phyloP scores from a whole-genome alignment of 768 basidiomycete genomes.

The Tulasnella calospora region DNA sequence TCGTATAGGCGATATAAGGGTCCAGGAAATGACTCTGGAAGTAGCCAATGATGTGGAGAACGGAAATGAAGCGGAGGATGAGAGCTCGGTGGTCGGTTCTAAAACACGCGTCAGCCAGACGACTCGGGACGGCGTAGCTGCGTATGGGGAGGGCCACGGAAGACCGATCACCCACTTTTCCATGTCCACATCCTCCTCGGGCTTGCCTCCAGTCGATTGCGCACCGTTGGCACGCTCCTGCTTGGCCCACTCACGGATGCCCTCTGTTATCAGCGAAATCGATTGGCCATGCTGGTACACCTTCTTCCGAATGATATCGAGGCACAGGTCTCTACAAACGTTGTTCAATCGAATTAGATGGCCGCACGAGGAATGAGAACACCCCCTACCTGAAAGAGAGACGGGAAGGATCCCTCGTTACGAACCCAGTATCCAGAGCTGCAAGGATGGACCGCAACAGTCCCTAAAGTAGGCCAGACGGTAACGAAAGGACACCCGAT shows the following conservation, averaged over 20 bases:
- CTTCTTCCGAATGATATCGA: constrained; percentile 46
- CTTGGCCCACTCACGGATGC: constrained; percentile 49
- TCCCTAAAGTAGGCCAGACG: constrained; percentile 37
- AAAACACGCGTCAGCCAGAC: not conserved
- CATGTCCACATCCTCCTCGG: constrained; percentile 18
- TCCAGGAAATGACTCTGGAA: constrained; percentile 56
- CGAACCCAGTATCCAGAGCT: constrained; percentile 66
- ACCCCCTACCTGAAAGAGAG: constrained; percentile 40
- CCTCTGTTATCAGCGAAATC: constrained; percentile 42
- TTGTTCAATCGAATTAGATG: not conserved
- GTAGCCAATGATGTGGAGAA: constrained; percentile 53
- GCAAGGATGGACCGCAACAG: constrained; percentile 60
- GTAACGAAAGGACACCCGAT: constrained; percentile 3
- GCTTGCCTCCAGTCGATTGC: not conserved
- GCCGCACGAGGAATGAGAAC: not conserved
- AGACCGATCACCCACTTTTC: constrained; percentile 47
- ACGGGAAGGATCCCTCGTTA: constrained; percentile 43
- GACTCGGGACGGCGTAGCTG: constrained; percentile 27
- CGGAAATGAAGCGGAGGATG: constrained; percentile 46
- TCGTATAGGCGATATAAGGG: constrained; percentile 49
- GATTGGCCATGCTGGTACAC: constrained; percentile 51
- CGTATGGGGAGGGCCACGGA: not conserved
- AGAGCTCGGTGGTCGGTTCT: not conserved
- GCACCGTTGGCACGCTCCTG: constrained; percentile 2
- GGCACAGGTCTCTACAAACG: constrained; percentile 47